phyloP scores from a whole-genome alignment of 495 filamentous ascomycete genomes.

The Letharia lupina region DNA sequence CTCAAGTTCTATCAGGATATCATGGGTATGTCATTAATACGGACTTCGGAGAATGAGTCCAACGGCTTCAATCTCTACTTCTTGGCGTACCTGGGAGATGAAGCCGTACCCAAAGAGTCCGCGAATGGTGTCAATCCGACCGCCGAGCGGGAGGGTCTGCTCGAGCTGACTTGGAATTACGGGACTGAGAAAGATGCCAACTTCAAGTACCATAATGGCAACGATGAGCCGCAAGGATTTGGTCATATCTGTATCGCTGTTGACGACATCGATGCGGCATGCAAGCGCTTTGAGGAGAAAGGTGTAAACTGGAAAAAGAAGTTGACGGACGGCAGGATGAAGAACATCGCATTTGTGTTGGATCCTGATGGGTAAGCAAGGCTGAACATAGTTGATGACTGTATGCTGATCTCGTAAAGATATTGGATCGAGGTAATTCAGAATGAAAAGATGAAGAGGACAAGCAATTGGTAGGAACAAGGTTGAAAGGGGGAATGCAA shows the following conservation, averaged over 20 bases:
- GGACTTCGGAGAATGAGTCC: constrained; percentile 59
- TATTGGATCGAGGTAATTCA: constrained; percentile 51
- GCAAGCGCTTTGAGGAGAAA: constrained; percentile 70
- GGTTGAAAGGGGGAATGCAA: too few species aligned
- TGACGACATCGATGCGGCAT: constrained; percentile 80
- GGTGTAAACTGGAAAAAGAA: constrained; percentile 90
- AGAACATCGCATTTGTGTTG: constrained; percentile 86
- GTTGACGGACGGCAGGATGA: constrained; percentile 85
- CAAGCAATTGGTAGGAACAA: constrained; percentile 36
- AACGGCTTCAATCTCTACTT: constrained; percentile 87
- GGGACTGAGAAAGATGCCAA: constrained; percentile 83
- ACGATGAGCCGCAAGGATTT: constrained; percentile 85
- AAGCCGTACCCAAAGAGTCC: constrained; percentile 39
- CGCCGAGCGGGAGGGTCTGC: constrained; percentile 66
- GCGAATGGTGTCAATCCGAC: constrained; percentile 46
- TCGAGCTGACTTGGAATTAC: constrained; percentile 95
- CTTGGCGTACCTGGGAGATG: constrained; percentile 61
- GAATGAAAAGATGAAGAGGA: constrained; percentile 46
- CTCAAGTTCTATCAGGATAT: constrained; percentile 86
- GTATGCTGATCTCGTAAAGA: constrained; percentile 72
- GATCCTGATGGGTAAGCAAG: constrained; percentile 75
- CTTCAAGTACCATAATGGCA: constrained; percentile 88
- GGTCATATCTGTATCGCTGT: constrained; percentile 91
- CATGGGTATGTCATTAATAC: constrained; percentile 75
- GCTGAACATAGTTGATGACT: not conserved